These are phyloP conservation scores for Rossbeevera mucosa DNA, from an alignment of 768 basidiomycete genomes.

Conservation along the genomic window DNA sequence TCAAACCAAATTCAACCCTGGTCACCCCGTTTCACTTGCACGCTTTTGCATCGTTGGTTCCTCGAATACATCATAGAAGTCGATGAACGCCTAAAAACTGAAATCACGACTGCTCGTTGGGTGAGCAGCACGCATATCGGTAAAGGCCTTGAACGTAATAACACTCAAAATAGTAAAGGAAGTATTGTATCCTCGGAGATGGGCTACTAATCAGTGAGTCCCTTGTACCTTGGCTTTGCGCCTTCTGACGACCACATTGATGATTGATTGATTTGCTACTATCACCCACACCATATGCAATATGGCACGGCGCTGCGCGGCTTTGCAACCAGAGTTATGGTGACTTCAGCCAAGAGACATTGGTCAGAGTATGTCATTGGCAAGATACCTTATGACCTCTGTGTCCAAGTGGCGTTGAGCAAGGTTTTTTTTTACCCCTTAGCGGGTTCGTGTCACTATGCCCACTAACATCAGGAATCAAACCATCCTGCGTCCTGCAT, in stretches of 20 bases:
- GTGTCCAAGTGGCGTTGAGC: neutral
- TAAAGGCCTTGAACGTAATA: no score
- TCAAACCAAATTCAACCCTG: slow-evolving; percentile 18
- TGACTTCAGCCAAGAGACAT: neutral
- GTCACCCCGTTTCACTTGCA: slow-evolving; percentile 15
- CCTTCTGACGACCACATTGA: slow-evolving; percentile 33
- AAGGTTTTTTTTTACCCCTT: neutral
- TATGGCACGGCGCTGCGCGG: slow-evolving; percentile 32
- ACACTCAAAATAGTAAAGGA: no score
- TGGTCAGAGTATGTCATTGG: neutral
- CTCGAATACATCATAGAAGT: slow-evolving; percentile 28
- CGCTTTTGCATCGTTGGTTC: slow-evolving; percentile 8
- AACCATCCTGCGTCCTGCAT: neutral
- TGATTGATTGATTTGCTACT: slow-evolving; percentile 37
- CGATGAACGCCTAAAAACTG: neutral
- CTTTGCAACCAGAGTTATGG: slow-evolving; percentile 1
- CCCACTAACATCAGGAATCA: neutral
- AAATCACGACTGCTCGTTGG: no score
- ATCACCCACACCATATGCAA: slow-evolving; percentile 31
- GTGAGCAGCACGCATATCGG: no score
- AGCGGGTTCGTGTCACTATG: neutral
- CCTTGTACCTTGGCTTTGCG: slow-evolving; percentile 24
- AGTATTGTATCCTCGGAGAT: neutral
- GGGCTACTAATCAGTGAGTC: slow-evolving; percentile 29
- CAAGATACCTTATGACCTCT: slow-evolving; percentile 6